Base-by-base conservation (phyloP, 2,329 filamentous ascomycete genomes). In the Venturia carpophila region DNA sequence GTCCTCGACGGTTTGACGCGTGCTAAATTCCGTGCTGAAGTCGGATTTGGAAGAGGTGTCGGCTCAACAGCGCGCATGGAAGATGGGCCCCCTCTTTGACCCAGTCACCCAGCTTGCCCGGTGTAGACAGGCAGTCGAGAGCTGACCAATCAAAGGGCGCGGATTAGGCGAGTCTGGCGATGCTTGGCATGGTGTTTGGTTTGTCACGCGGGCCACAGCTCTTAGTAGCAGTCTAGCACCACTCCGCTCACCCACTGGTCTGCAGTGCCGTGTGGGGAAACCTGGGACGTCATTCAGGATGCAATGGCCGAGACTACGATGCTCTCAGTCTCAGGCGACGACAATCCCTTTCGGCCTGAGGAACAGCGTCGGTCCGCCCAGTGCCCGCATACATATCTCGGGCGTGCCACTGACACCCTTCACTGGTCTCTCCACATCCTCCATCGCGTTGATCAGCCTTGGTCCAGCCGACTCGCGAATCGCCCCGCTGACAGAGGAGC, bases 111-210 rank as follows among this genome's bases (percentile, higher is more conserved):
- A 34, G 30, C 30, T 34, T 34, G 30, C n/a, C n/a, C n/a, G n/a
- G n/a, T n/a, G n/a, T n/a, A n/a, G n/a, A n/a, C n/a, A 34, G 30
- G 39, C 39, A 41, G 39, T 11, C 39, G 39, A 10, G 3, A 41
- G 15, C 10, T 41, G n/a, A 24, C 45, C 2, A 49, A 49, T 49
- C 45, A n/a, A n/a, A 19, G n/a, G 45, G 45, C 19, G 19, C 17
- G 21, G 21, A 52, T 52, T 52, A 58, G 9, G 27, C 52, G 30
- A 58, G 27, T n/a, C 2, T 37, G 52, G 52, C 30, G 52, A 58
- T 58, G 52, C 52, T 58, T 58, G 52, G 52, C 52, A 11, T 58
- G 52, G 52, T 58, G 30, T 58, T 27, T 52, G 10, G 47, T 52
- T 10, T 52, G 24, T 58, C 52, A 37, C 19, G 27, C 27, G 17